These are phyloP conservation scores for Colletotrichum sublineola DNA, from an alignment of 2,329 filamentous ascomycete species.

Conservation along the genomic window DNA sequence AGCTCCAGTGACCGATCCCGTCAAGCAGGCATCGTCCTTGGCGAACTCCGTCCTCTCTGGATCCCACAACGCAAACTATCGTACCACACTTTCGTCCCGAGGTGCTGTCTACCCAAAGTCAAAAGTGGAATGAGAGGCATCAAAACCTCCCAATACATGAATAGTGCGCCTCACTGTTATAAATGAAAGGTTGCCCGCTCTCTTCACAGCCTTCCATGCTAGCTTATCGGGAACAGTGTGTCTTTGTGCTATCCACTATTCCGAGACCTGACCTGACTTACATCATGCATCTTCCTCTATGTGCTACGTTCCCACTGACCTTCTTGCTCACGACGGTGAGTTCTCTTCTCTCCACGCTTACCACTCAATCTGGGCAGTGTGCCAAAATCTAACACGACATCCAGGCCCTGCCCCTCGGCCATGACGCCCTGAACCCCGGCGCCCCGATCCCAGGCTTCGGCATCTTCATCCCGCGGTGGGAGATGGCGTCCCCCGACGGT, in stretches of 20 bases:
- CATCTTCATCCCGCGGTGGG: conserved; percentile 19
- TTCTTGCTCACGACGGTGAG: neutral
- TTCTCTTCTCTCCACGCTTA: neutral
- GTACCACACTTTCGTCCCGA: conserved; percentile 1
- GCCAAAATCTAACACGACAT: neutral
- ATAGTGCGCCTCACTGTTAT: neutral
- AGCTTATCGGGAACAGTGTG: neutral
- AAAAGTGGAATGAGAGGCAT: neutral
- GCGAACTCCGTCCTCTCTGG: neutral
- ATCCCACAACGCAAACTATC: neutral
- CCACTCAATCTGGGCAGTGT: no score
- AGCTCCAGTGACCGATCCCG: no score
- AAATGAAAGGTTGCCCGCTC: neutral
- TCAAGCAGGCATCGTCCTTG: neutral
- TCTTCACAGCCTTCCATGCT: neutral
- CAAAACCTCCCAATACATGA: neutral
- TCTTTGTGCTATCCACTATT: no score
- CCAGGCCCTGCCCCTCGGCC: neutral
- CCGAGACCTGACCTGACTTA: no score
- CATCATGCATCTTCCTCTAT: neutral
- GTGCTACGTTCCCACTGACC: neutral
- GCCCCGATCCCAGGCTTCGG: conserved; percentile 13
- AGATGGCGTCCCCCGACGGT: conserved; percentile 13
- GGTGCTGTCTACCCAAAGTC: neutral
- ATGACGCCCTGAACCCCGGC: neutral